A percentile compares a stretch with the other conserved stretches of the same genome.
These are phyloP conservation scores for Sphagnum tenellum DNA, from an alignment of 225 moss, liverwort and hornwort genomes.

Conservation along the genomic window DNA sequence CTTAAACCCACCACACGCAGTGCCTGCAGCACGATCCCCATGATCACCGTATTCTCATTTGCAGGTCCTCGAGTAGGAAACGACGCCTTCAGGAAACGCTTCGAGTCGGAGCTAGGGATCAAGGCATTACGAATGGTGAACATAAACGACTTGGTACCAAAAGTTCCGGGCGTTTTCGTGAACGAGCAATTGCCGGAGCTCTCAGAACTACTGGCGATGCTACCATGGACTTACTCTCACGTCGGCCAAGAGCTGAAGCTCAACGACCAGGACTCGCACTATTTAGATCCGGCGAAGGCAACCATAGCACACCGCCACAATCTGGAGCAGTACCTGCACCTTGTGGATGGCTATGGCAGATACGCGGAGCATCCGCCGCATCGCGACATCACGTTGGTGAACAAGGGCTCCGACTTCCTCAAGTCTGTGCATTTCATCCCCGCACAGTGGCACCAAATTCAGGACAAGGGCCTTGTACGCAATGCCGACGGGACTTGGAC, in stretches of 20 bases:
- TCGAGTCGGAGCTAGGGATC: conserved; percentile 39
- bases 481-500: conserved; percentile 20
- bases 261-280: conserved; percentile 39
- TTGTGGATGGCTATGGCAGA: conserved; percentile 42
- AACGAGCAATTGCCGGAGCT: conserved; percentile 18
- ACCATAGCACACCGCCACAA: conserved; percentile 35
- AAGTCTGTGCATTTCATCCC: conserved; percentile 29
- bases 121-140: conserved; percentile 72
- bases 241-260: conserved; percentile 34
- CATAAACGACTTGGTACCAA: conserved; percentile 39
- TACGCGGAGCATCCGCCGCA: neutral
- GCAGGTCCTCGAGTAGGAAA: conserved; percentile 77
- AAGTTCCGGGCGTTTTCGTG: conserved; percentile 22
- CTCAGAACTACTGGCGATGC: conserved; percentile 10
- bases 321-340: conserved; percentile 61
- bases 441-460: conserved; percentile 53
- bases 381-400: conserved; percentile 52
- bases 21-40: conserved; percentile 7
- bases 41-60: conserved; percentile 50
- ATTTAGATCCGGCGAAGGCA: conserved; percentile 10
- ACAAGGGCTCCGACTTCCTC: conserved; percentile 45
- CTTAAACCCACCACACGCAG: neutral
- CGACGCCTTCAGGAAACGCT: conserved; percentile 30
- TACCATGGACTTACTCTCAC: conserved; percentile 63
- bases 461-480: conserved; percentile 46